Conservation (phyloP, 2,329 filamentous ascomycete genomes). For the Pseudogymnoascus sp. region DNA sequence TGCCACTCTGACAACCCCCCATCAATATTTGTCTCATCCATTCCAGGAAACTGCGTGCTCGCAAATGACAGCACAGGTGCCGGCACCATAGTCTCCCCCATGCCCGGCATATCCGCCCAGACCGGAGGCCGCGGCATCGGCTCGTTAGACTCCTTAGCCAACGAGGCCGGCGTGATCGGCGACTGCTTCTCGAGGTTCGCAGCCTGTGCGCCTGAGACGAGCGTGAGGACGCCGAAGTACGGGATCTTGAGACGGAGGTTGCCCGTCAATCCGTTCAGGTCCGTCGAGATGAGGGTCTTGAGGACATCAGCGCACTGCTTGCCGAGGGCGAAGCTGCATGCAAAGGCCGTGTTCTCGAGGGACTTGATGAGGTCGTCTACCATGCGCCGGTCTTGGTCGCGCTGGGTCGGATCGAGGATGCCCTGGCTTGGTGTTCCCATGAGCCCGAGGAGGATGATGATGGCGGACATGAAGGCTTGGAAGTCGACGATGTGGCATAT, state of each 20-base stretch:
- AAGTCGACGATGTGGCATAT: slow-evolving; percentile 27
- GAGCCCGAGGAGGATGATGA: slow-evolving; percentile 24
- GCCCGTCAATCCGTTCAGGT: slow-evolving; percentile 7
- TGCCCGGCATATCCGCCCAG: background rate
- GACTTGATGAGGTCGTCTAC: slow-evolving; percentile 19
- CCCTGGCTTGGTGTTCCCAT: slow-evolving; percentile 16
- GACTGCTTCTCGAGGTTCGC: background rate
- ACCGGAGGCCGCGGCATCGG: background rate
- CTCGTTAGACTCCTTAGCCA: background rate
- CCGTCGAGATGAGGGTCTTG: slow-evolving; percentile 21
- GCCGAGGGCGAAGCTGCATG: slow-evolving; percentile 5
- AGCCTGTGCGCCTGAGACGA: slow-evolving; percentile 17
- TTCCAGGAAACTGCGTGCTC: slow-evolving; percentile 11
- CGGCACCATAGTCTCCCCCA: background rate
- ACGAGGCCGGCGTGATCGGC: background rate
- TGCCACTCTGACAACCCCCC: slow-evolving; percentile 16
- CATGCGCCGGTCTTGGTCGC: slow-evolving; percentile 18
- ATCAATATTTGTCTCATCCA: slow-evolving; percentile 9
- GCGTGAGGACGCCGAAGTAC: slow-evolving; percentile 27
- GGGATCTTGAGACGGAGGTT: slow-evolving; percentile 27
- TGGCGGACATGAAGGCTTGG: slow-evolving; percentile 22
- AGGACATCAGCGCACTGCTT: slow-evolving; percentile 25
- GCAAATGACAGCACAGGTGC: slow-evolving; percentile 21
- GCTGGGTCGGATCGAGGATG: slow-evolving; percentile 15
- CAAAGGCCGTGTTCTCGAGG: slow-evolving; percentile 18